A percentile compares a stretch with the other conserved stretches of the same genome.
phyloP scores from a whole-genome alignment of 306 rosid genomes.

The Vigna mungo region DNA sequence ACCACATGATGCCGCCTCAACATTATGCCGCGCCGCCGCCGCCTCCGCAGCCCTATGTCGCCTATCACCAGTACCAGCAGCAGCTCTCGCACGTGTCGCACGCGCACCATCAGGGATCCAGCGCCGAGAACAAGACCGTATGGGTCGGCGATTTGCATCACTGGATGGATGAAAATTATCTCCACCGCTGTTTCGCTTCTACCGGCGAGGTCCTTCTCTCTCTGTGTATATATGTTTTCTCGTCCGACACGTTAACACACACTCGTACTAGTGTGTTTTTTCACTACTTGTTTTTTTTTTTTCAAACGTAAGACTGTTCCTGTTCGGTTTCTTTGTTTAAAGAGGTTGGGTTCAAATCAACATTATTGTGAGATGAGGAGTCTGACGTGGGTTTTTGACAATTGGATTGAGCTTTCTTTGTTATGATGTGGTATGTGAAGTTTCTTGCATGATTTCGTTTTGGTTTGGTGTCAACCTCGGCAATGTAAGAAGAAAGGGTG shows the following conservation, averaged over 20 bases:
- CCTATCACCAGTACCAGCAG: constrained; percentile 76
- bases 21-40: constrained; percentile 62
- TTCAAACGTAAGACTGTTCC: constrained; percentile 23
- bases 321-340: neutral
- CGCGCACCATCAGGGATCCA: constrained; percentile 64
- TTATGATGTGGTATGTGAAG: constrained; percentile 10
- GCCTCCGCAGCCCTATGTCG: constrained; percentile 65
- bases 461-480: constrained; percentile 14
- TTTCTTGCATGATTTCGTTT: constrained; percentile 26
- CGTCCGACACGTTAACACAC: neutral
- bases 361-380: neutral
- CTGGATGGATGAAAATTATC: constrained; percentile 96
- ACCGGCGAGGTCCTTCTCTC: constrained; percentile 61
- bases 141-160: constrained; percentile 96
- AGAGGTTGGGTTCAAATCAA: neutral
- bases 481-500: neutral
- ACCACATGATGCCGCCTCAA: constrained; percentile 86
- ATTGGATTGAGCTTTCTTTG: neutral
- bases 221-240: neutral
- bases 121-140: constrained; percentile 76
- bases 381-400: neutral
- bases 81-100: constrained; percentile 56
- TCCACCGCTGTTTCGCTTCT: constrained; percentile 83
- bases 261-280: neutral
- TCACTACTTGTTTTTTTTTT: neutral